A percentile compares a stretch with the other conserved stretches of the same genome.
phyloP scores from a whole-genome alignment of 257 asterid genomes.

The Paraleonurus japonicus region DNA sequence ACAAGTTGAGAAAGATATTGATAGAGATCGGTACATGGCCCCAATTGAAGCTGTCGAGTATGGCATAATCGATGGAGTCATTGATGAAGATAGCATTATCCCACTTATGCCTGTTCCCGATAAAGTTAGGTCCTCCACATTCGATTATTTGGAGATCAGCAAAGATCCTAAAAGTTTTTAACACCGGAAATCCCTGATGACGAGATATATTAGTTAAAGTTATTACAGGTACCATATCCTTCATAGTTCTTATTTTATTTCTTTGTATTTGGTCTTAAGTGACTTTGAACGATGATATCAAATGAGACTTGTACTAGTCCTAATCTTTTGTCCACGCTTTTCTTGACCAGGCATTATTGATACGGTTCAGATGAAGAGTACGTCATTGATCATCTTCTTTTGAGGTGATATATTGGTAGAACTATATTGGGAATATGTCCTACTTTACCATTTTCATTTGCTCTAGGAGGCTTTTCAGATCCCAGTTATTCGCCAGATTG shows the following conservation, averaged over 20 bases:
- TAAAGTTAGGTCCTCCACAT: slow-evolving; percentile 56
- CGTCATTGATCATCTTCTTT: neutral
- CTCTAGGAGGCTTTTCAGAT: slow-evolving; percentile 15
- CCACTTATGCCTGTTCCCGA: slow-evolving; percentile 84
- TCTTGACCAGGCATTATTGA: slow-evolving; percentile 13
- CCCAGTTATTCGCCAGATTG: neutral
- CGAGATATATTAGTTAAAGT: slow-evolving; percentile 57
- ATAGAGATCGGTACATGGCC: slow-evolving; percentile 90
- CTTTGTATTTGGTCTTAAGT: neutral
- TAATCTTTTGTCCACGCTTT: neutral
- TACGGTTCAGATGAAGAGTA: slow-evolving; percentile 15
- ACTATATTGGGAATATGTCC: neutral
- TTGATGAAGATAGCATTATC: slow-evolving; percentile 76
- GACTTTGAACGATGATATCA: slow-evolving; percentile 1
- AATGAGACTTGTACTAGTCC: neutral
- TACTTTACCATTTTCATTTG: slow-evolving; percentile 19
- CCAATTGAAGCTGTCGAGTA: slow-evolving; percentile 94
- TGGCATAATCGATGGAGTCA: slow-evolving; percentile 88
- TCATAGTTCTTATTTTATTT: neutral
- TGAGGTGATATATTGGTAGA: slow-evolving; percentile 15
- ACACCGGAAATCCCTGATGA: slow-evolving; percentile 83
- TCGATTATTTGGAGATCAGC: slow-evolving; percentile 60
- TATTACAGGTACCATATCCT: slow-evolving; percentile 36
- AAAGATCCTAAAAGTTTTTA: slow-evolving; percentile 55
- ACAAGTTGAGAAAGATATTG: slow-evolving; percentile 90